Conservation (phyloP, 2,329 filamentous ascomycete genomes). For the Neocatenulostroma microsporum region DNA sequence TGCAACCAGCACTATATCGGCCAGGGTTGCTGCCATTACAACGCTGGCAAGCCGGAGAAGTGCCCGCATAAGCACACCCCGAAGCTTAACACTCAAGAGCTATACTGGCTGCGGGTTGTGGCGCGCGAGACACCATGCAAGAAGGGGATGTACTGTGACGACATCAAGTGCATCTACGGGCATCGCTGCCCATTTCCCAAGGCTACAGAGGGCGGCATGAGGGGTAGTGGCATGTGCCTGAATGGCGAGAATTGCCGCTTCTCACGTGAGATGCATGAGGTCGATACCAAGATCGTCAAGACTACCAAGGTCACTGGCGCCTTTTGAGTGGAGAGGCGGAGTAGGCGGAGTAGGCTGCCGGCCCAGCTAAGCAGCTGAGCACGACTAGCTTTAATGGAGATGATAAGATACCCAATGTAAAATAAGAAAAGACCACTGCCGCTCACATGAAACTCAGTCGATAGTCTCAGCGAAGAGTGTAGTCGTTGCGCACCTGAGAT, state of each 20-base stretch:
- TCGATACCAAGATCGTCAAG: slow-evolving; percentile 51
- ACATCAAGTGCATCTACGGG: slow-evolving; percentile 56
- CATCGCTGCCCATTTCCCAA: slow-evolving; percentile 52
- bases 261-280: slow-evolving; percentile 48
- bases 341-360: too few relatives aligned
- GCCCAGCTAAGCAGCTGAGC: too few relatives aligned
- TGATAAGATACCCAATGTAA: too few relatives aligned
- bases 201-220: slow-evolving; percentile 32
- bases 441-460: too few relatives aligned
- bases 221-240: slow-evolving; percentile 48
- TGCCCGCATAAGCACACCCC: slow-evolving; percentile 51
- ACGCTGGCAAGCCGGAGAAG: slow-evolving; percentile 36
- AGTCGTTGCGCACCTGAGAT: too few relatives aligned
- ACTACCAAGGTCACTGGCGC: slow-evolving; percentile 30
- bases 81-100: slow-evolving; percentile 46
- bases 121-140: slow-evolving; percentile 57
- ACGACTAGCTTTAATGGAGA: too few relatives aligned
- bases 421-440: too few relatives aligned
- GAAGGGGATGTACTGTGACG: slow-evolving; percentile 50
- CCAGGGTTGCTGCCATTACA: slow-evolving; percentile 47
- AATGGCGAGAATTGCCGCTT: slow-evolving; percentile 54
- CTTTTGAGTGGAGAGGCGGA: slow-evolving; percentile 9
- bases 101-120: slow-evolving; percentile 49
- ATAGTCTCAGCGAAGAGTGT: too few relatives aligned
- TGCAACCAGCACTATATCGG: slow-evolving; percentile 57